phyloP scores from a whole-genome alignment of 202 grass and related monocot genomes.

The Dendrocalamus latiflorus region DNA sequence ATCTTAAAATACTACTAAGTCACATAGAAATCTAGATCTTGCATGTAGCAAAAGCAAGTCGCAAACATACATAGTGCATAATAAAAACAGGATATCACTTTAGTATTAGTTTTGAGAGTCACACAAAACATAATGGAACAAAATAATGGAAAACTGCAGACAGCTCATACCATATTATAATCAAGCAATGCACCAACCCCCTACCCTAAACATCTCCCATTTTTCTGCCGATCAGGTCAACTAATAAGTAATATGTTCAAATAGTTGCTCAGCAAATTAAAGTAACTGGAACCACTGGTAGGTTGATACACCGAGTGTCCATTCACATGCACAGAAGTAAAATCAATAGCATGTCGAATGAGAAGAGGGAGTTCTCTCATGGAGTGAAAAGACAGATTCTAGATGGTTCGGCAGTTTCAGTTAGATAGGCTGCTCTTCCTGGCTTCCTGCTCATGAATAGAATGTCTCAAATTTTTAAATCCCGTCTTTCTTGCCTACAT shows the following conservation, averaged over 20 bases:
- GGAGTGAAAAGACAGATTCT: not conserved
- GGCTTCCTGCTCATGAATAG: not conserved
- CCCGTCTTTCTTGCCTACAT: not conserved
- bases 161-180: not conserved
- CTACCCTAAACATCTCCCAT: not conserved
- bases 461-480: not conserved
- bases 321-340: not conserved
- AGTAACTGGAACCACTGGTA: not conserved
- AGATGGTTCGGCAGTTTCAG: not conserved
- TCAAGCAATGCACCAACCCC: not conserved
- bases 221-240: not conserved
- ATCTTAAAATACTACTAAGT: not conserved
- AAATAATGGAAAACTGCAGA: not conserved
- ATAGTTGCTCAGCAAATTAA: not conserved
- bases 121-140: not conserved
- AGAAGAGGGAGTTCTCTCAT: not conserved
- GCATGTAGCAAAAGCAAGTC: conserved; percentile 1
- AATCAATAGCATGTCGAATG: not conserved
- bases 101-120: not conserved
- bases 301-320: not conserved
- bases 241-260: not conserved
- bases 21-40: not conserved
- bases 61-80: not conserved
- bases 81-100: not conserved
- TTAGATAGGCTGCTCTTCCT: not conserved